Evolutionary conservation across 2,329 filamentous ascomycete species (phyloP), one percentile per base, ranked within the genome.

Genomic region (Pseudocercospora macadamiae): DNA sequence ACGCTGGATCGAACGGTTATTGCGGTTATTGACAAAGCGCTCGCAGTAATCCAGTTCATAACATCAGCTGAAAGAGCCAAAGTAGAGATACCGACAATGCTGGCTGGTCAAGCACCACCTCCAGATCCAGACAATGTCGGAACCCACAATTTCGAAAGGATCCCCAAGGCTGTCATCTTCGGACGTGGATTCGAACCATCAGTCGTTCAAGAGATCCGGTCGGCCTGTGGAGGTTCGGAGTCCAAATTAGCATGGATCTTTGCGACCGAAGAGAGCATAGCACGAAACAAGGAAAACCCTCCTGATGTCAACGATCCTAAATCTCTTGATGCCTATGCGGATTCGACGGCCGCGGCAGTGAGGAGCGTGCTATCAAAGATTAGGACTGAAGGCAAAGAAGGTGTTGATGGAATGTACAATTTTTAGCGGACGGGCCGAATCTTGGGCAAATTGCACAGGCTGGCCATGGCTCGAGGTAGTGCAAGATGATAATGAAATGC

Each of bases 31-130:
- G 51, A 9, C 37, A 21, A 47, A 34, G 16, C 1, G 14, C 10
- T n/a, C 16, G 32, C 42, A 59, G 59, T 57, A 37, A 58, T 61
- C 14, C 59, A 56, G 28, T 59, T 62, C 53, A 55, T 59, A 21
- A 59, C 47, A 25, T 59, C 59, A 6, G 37, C 58, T 23, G 25
- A 42, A n/a, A 52, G 55, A 25, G 55, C 55, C n/a, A 59, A 59
- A 51, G 37, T 30, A 18, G 59, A 62, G 26, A 62, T 62, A 14
- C 18, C 52, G 16, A 18, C 52, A 10, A 19, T 61, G 3, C 45
- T 44, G 23, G 39, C 59, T 16, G 59, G 59, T 28, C 26, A 51
- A 45, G 42, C 14, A 10, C 49, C 51, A 12, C 18, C 37, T 8
- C 44, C 55, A 34, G 51, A 58, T 44, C 44, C 55, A n/a, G 59